These are phyloP conservation scores for Candida alai DNA, from an alignment of 805 yeast species.

Conservation along the genomic window DNA sequence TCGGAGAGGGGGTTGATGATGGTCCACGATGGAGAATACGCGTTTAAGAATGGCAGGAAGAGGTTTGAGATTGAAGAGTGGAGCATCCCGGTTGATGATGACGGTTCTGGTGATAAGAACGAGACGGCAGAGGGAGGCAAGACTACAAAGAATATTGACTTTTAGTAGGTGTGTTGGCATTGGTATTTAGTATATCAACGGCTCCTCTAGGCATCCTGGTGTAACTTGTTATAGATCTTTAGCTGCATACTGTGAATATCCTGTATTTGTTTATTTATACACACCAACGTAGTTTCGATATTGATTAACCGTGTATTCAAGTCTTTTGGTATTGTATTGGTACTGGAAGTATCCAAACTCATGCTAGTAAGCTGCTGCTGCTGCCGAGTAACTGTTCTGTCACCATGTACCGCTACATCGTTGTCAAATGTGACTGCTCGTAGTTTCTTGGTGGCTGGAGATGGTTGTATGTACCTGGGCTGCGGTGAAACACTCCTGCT, in stretches of 20 bases:
- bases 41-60: slow-evolving; percentile 67
- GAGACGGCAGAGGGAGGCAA: slow-evolving; percentile 17
- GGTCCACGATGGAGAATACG: slow-evolving; percentile 67
- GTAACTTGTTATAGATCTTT: slow-evolving; percentile 3
- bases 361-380: no score
- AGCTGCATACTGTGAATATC: slow-evolving; percentile 2
- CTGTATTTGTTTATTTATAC: slow-evolving; percentile 3
- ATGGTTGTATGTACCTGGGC: no score
- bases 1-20: slow-evolving; percentile 81
- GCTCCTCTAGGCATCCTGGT: background rate
- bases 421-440: slow-evolving; percentile 9
- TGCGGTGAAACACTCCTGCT: slow-evolving; percentile 12
- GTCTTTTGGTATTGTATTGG: no score
- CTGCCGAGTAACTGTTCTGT: no score
- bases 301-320: no score
- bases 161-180: slow-evolving; percentile 13
- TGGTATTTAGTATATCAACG: background rate
- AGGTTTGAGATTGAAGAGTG: slow-evolving; percentile 86
- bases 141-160: slow-evolving; percentile 35
- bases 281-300: slow-evolving; percentile 2
- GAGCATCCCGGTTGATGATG: slow-evolving; percentile 96
- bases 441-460: no score
- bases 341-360: no score
- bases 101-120: slow-evolving; percentile 46
- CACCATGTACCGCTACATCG: no score